A percentile compares a stretch with the other conserved stretches of the same genome.
Conservation (phyloP, 2,329 filamentous ascomycete species). For the Fonsecaea pedrosoi region DNA sequence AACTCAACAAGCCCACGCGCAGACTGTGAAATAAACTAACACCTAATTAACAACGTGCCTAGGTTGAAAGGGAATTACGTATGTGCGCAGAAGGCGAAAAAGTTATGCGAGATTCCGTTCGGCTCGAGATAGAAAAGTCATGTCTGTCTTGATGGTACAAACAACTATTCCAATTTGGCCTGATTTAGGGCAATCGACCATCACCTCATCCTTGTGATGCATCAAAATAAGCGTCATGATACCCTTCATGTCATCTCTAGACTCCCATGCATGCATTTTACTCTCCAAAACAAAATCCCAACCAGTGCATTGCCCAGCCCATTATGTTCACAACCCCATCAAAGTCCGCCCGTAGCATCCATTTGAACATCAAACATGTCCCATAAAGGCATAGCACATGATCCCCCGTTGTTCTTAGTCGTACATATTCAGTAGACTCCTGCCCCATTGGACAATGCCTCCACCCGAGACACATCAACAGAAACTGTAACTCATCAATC, state of each 20-base stretch:
- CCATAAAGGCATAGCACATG: constrained; percentile 2
- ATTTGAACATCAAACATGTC: neutral
- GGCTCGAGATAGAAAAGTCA: neutral
- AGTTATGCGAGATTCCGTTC: neutral
- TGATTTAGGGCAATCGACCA: neutral
- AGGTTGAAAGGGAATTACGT: too few relatives aligned
- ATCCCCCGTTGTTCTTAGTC: constrained; percentile 7
- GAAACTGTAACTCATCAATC: neutral
- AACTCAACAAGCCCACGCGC: neutral
- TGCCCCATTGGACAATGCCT: neutral
- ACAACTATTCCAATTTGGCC: neutral
- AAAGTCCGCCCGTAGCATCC: constrained; percentile 6
- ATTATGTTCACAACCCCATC: neutral
- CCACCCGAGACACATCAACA: neutral
- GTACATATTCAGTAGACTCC: neutral
- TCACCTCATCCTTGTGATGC: neutral
- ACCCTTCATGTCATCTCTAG: neutral
- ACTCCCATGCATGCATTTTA: neutral
- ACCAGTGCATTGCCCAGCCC: constrained; percentile 8
- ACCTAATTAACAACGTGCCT: too few relatives aligned
- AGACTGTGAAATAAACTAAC: too few relatives aligned
- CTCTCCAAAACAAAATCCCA: neutral
- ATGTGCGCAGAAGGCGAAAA: neutral
- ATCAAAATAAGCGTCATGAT: neutral
- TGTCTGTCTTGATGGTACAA: constrained; percentile 3